phyloP scores from a whole-genome alignment of 192 early-diverging fungal species.

The Podila clonocystis region DNA sequence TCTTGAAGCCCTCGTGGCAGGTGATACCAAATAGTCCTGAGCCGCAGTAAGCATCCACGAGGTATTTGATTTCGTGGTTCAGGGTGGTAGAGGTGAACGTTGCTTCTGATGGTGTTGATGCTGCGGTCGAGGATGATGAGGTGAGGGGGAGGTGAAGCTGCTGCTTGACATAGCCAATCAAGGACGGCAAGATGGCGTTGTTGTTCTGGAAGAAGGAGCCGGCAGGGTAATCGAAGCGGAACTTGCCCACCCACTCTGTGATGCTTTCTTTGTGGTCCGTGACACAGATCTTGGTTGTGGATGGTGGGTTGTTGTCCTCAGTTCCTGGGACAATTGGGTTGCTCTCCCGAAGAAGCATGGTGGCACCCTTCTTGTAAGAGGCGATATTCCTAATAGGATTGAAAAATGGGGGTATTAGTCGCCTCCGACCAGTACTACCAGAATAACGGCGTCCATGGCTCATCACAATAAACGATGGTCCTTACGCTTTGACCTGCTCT shows the following conservation, averaged over 20 bases:
- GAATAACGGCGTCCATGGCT: no score
- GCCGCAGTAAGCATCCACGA: slow-evolving; percentile 81
- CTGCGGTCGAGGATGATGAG: not conserved
- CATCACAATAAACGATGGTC: no score
- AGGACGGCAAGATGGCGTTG: slow-evolving; percentile 68
- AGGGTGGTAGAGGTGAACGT: slow-evolving; percentile 5
- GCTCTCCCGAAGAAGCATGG: slow-evolving; percentile 66
- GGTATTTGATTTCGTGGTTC: slow-evolving; percentile 53
- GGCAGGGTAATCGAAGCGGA: slow-evolving; percentile 70
- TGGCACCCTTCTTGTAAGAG: slow-evolving; percentile 65
- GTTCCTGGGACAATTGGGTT: slow-evolving; percentile 51
- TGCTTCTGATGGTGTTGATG: not conserved
- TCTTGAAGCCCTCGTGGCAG: slow-evolving; percentile 65
- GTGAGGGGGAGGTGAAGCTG: slow-evolving; percentile 57
- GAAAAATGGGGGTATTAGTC: not conserved
- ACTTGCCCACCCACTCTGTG: slow-evolving; percentile 63
- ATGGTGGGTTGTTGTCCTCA: slow-evolving; percentile 23
- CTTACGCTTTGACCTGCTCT: slow-evolving; percentile 53
- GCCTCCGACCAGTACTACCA: no score
- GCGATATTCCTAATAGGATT: slow-evolving; percentile 51
- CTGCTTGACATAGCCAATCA: slow-evolving; percentile 70
- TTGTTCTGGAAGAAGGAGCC: slow-evolving; percentile 80
- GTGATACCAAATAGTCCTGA: slow-evolving; percentile 77
- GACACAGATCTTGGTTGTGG: slow-evolving; percentile 60
- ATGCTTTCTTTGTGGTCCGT: slow-evolving; percentile 64